Conservation (phyloP, 2,329 filamentous ascomycete species). For the Arthrinium puccinioides region DNA sequence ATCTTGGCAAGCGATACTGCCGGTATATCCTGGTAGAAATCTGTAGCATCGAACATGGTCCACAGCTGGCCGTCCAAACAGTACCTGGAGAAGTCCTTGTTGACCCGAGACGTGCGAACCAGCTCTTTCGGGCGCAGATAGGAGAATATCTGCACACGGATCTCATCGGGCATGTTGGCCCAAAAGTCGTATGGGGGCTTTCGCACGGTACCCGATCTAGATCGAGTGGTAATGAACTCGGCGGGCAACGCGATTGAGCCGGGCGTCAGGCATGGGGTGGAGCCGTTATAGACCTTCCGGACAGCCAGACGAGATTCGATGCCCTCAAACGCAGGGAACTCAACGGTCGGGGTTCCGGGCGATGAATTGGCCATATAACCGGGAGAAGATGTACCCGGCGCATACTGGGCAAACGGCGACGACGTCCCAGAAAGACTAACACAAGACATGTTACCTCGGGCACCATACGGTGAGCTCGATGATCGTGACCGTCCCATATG, state of each 20-base stretch:
- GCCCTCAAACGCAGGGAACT: conserved; percentile 31
- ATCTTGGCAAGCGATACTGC: conserved; percentile 78
- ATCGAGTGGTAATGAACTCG: conserved; percentile 45
- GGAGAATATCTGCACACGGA: conserved; percentile 70
- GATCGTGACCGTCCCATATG: conserved; percentile 57
- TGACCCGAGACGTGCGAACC: conserved; percentile 69
- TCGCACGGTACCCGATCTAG: conserved; percentile 16
- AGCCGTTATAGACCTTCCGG: conserved; percentile 47
- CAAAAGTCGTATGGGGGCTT: conserved; percentile 59
- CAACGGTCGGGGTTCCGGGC: conserved; percentile 30
- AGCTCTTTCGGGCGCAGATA: conserved; percentile 76
- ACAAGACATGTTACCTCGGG: conserved; percentile 44
- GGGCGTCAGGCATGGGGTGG: conserved; percentile 27
- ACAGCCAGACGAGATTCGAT: conserved; percentile 42
- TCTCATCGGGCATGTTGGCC: conserved; percentile 73
- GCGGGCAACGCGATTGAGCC: conserved; percentile 56
- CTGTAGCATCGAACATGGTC: conserved; percentile 74
- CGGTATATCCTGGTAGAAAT: conserved; percentile 83
- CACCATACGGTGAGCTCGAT: conserved; percentile 60
- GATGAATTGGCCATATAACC: conserved; percentile 24
- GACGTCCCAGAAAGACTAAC: conserved; percentile 39
- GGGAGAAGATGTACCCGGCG: conserved; percentile 22
- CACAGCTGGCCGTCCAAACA: conserved; percentile 96
- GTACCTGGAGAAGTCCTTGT: conserved; percentile 68
- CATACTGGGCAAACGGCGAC: conserved; percentile 29